Conservation (phyloP, 768 basidiomycete genomes). For the Rubroboletus satanas region DNA sequence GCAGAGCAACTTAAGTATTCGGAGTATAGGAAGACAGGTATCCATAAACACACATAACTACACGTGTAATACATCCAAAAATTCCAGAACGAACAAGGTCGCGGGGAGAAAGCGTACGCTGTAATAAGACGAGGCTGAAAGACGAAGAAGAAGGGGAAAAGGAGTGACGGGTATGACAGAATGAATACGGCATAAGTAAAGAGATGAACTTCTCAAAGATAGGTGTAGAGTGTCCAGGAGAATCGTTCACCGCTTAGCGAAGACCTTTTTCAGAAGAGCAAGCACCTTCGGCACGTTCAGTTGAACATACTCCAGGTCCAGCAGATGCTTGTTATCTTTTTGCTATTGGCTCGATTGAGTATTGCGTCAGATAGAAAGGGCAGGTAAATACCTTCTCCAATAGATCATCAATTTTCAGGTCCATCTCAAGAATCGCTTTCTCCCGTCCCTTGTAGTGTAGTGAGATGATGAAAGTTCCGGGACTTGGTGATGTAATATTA, state of each 20-base stretch:
- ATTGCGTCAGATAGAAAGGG: neutral
- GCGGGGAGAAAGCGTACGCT: conserved; percentile 19
- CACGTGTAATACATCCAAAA: conserved; percentile 34
- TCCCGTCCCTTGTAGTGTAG: conserved; percentile 98
- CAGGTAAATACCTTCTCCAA: conserved; percentile 77
- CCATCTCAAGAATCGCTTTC: conserved; percentile 99
- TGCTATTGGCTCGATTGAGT: conserved; percentile 56
- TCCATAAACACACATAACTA: conserved; percentile 38
- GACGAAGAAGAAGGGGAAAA: conserved; percentile 15
- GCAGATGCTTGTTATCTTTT: conserved; percentile 96
- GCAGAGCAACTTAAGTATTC: conserved; percentile 7
- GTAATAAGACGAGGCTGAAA: conserved; percentile 13
- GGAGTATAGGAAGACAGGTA: conserved; percentile 31
- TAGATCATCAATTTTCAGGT: conserved; percentile 96
- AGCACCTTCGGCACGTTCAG: conserved; percentile 95
- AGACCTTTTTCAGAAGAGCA: conserved; percentile 89
- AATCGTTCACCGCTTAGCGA: conserved; percentile 69
- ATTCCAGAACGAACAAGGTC: conserved; percentile 29
- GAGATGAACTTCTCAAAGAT: conserved; percentile 17
- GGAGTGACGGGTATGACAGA: conserved; percentile 31
- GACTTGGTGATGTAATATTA: conserved; percentile 96
- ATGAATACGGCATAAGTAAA: conserved; percentile 35
- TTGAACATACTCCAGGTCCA: conserved; percentile 98
- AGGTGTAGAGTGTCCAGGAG: conserved; percentile 7
- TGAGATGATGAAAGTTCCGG: conserved; percentile 98